phyloP scores from a whole-genome alignment of 2,329 filamentous ascomycete species.

The Aureobasidium sp. region DNA sequence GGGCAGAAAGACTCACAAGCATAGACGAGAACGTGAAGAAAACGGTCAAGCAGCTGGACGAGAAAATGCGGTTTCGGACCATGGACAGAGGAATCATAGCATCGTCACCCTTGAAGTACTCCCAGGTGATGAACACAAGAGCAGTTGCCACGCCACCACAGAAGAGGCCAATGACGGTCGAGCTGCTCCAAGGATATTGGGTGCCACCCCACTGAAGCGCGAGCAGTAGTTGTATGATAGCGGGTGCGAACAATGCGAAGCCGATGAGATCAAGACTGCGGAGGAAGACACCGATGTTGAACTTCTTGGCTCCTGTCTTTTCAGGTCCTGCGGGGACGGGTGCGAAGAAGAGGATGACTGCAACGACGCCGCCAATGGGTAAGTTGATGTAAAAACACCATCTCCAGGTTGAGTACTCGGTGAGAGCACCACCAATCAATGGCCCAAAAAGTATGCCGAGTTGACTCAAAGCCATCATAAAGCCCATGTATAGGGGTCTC shows the following conservation, averaged over 20 bases:
- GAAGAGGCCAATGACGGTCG: conserved; percentile 16
- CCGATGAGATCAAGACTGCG: conserved; percentile 40
- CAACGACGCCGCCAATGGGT: conserved; percentile 33
- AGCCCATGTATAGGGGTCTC: conserved; percentile 35
- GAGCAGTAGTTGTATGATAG: conserved; percentile 32
- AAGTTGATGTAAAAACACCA: conserved; percentile 19
- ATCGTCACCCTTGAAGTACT: conserved; percentile 13
- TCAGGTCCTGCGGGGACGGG: conserved; percentile 23
- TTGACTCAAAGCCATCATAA: conserved; percentile 30
- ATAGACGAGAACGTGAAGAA: conserved; percentile 22
- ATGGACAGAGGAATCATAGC: conserved; percentile 21
- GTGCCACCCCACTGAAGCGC: conserved; percentile 40
- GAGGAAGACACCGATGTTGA: conserved; percentile 33
- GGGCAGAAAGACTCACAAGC: not conserved
- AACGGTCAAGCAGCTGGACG: conserved; percentile 3
- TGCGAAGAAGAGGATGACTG: conserved; percentile 27
- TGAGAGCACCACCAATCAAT: conserved; percentile 28
- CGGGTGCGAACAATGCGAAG: conserved; percentile 32
- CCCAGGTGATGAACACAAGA: conserved; percentile 10
- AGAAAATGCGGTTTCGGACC: conserved; percentile 25
- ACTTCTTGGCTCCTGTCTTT: conserved; percentile 21
- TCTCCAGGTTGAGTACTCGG: conserved; percentile 35
- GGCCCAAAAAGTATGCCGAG: conserved; percentile 34
- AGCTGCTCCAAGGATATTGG: conserved; percentile 27
- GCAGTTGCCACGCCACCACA: not conserved